phyloP scores from a whole-genome alignment of 306 rosid species.

The Sophora flavescens region DNA sequence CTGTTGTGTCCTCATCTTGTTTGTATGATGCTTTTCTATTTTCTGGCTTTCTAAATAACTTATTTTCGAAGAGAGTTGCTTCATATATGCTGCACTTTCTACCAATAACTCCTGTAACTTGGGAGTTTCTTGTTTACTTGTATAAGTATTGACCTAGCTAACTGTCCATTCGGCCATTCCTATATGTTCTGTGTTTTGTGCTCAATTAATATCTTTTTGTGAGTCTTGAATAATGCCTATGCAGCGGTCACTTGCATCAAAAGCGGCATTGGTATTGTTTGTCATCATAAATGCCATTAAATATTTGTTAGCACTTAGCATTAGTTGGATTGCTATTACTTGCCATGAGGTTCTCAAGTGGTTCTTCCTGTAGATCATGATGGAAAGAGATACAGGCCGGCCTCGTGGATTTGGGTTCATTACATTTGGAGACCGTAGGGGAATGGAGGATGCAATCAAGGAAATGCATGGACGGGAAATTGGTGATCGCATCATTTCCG shows the following conservation, averaged over 20 bases:
- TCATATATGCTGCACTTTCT: slow-evolving; percentile 19
- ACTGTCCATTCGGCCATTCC: not conserved
- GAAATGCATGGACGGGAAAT: slow-evolving; percentile 94
- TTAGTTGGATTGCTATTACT: slow-evolving; percentile 38
- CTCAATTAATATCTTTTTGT: slow-evolving; percentile 12
- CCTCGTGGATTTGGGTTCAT: slow-evolving; percentile 99
- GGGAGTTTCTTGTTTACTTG: slow-evolving; percentile 35
- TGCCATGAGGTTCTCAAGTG: slow-evolving; percentile 44
- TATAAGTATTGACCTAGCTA: slow-evolving; percentile 5
- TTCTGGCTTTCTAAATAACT: slow-evolving; percentile 24
- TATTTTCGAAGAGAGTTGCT: slow-evolving; percentile 17
- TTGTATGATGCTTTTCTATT: slow-evolving; percentile 24
- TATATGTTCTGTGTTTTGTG: slow-evolving; percentile 18
- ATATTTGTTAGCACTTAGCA: slow-evolving; percentile 35
- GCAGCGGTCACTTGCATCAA: slow-evolving; percentile 37
- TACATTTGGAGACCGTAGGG: slow-evolving; percentile 89
- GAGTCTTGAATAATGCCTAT: slow-evolving; percentile 13
- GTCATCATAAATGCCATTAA: slow-evolving; percentile 26
- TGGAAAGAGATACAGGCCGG: slow-evolving; percentile 93
- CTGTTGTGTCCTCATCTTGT: slow-evolving; percentile 10
- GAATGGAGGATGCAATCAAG: slow-evolving; percentile 97
- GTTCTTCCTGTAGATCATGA: slow-evolving; percentile 80
- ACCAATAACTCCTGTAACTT: not conserved
- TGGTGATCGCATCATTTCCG: slow-evolving; percentile 85
- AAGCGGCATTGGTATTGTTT: slow-evolving; percentile 26